These are phyloP conservation scores for Fusarium ambrosium DNA, from an alignment of 2,329 filamentous ascomycete species.

Conservation along the genomic window DNA sequence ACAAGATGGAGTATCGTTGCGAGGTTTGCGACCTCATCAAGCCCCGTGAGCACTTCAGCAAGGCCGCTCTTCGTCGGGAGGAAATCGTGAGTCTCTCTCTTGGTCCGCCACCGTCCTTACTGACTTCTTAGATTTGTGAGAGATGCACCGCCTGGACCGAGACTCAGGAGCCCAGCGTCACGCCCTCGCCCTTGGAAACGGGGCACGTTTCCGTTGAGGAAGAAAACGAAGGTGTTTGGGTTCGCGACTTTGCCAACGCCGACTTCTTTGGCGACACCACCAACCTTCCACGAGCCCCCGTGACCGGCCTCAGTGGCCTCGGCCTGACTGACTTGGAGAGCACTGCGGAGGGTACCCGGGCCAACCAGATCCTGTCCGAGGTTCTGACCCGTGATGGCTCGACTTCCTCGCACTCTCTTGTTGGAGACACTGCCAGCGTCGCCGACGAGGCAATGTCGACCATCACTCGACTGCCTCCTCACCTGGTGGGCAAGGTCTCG, in stretches of 20 bases:
- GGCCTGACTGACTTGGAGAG: conserved; percentile 26
- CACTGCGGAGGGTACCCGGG: not conserved
- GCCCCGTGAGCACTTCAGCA: conserved; percentile 49
- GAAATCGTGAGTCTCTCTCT: conserved; percentile 46
- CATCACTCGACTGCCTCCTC: conserved; percentile 12
- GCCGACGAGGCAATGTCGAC: conserved; percentile 20
- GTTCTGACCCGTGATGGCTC: not conserved
- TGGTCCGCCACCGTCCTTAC: conserved; percentile 13
- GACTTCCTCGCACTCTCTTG: not conserved
- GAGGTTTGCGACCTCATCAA: conserved; percentile 49
- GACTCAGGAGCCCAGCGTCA: conserved; percentile 52
- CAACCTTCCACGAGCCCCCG: conserved; percentile 40
- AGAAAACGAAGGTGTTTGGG: conserved; percentile 21
- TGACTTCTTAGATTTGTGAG: conserved; percentile 48
- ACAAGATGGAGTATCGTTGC: conserved; percentile 48
- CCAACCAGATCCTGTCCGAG: not conserved
- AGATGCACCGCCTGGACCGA: conserved; percentile 54
- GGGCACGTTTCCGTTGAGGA: conserved; percentile 53
- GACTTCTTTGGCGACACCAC: conserved; percentile 48
- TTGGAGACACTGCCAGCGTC: conserved; percentile 19
- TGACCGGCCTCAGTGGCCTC: conserved; percentile 41
- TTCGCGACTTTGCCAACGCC: conserved; percentile 22
- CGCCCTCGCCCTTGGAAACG: conserved; percentile 48
- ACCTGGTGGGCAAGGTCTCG: not conserved
- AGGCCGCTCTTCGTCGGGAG: conserved; percentile 45